phyloP scores from a whole-genome alignment of 306 rosid genomes.

The Delonix regia region DNA sequence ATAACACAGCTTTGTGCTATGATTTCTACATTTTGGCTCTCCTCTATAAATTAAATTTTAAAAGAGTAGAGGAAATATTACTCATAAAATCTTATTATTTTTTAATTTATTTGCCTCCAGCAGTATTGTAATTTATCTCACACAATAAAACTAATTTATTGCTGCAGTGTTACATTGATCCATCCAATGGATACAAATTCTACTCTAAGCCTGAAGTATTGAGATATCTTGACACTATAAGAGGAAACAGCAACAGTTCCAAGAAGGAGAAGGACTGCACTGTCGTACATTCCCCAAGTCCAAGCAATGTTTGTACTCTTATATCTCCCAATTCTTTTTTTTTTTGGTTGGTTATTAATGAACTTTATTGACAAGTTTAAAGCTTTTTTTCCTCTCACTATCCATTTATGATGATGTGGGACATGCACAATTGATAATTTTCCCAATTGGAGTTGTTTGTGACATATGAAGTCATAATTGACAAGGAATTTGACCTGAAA shows the following conservation, averaged over 20 bases:
- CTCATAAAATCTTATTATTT: conserved; percentile 13
- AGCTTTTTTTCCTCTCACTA: background rate
- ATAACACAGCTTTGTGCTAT: background rate
- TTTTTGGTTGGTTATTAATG: conserved; percentile 16
- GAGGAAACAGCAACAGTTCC: conserved; percentile 39
- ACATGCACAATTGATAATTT: conserved; percentile 7
- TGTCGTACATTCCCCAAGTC: conserved; percentile 33
- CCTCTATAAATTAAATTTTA: background rate
- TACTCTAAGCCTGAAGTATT: conserved; percentile 88
- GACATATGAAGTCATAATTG: conserved; percentile 23
- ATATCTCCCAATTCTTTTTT: conserved; percentile 20
- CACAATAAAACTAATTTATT: conserved; percentile 27
- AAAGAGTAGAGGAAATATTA: conserved; percentile 8
- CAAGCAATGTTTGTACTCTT: conserved; percentile 53
- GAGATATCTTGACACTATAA: conserved; percentile 63
- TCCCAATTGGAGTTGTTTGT: conserved; percentile 26
- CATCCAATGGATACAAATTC: conserved; percentile 60
- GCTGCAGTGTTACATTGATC: conserved; percentile 78
- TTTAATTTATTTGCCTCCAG: conserved; percentile 20
- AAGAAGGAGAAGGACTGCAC: conserved; percentile 44
- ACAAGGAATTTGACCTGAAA: background rate
- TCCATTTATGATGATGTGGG: conserved; percentile 13
- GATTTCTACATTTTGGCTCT: background rate
- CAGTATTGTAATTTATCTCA: conserved; percentile 20
- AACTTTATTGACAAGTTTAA: conserved; percentile 3